These are phyloP conservation scores for Claviceps humidiphila DNA, from an alignment of 2,329 filamentous ascomycete genomes.

Conservation along the genomic window DNA sequence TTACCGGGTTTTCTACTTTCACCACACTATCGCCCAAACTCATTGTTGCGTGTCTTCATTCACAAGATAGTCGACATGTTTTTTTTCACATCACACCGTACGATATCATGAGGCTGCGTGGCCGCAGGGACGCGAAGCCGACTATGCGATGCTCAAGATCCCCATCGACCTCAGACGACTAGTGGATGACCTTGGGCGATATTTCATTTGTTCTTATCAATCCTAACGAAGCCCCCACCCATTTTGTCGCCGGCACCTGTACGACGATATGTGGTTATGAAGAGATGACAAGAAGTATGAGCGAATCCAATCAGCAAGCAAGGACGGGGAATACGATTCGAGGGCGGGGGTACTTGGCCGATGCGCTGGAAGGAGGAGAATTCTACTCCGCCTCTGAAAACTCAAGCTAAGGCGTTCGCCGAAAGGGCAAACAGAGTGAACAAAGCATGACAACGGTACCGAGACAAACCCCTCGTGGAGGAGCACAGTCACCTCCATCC, in stretches of 20 bases:
- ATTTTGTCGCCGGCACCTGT: not conserved
- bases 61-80: not conserved
- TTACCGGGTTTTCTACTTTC: not conserved
- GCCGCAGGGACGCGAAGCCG: too few relatives aligned
- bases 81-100: too few relatives aligned
- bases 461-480: too few relatives aligned
- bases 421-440: too few relatives aligned
- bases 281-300: not conserved
- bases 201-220: conserved; percentile 2
- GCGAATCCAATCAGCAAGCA: not conserved
- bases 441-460: too few relatives aligned
- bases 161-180: too few relatives aligned
- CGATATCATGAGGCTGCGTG: too few relatives aligned
- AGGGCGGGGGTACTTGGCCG: too few relatives aligned
- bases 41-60: not conserved
- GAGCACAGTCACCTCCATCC: too few relatives aligned
- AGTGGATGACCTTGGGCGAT: not conserved
- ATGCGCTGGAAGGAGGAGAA: not conserved
- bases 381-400: too few relatives aligned
- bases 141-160: too few relatives aligned
- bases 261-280: not conserved
- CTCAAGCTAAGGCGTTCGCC: too few relatives aligned
- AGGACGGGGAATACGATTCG: not conserved
- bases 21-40: not conserved
- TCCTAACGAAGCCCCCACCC: not conserved